These are phyloP conservation scores for Ogataea paraovalis DNA, from an alignment of 805 yeast species.

Conservation along the genomic window DNA sequence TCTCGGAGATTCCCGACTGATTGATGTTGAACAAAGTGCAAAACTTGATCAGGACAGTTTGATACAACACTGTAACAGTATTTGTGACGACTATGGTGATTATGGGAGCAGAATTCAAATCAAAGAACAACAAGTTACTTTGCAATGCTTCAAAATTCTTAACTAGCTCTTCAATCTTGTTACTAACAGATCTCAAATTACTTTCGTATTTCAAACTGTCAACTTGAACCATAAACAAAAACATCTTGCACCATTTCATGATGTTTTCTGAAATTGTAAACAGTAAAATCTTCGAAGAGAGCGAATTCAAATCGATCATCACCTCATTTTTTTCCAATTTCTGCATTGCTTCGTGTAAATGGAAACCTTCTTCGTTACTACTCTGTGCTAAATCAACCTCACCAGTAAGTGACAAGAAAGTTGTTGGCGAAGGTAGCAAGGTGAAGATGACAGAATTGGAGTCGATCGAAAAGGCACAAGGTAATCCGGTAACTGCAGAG, in stretches of 20 bases:
- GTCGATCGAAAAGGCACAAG: conserved; percentile 28
- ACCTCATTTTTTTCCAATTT: conserved; percentile 27
- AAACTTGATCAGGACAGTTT: conserved; percentile 25
- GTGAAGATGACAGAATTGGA: conserved; percentile 26
- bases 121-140: conserved; percentile 26
- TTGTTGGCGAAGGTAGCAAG: conserved; percentile 29
- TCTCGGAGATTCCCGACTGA: conserved; percentile 2
- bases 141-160: conserved; percentile 26
- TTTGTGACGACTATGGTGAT: conserved; percentile 24
- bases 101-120: conserved; percentile 22
- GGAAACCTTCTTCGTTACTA: conserved; percentile 11
- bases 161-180: conserved; percentile 26
- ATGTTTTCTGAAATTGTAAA: conserved; percentile 30
- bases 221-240: conserved; percentile 26
- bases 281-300: conserved; percentile 24
- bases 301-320: conserved; percentile 24
- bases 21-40: conserved; percentile 20
- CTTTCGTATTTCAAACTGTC: conserved; percentile 19
- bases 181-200: conserved; percentile 16
- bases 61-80: conserved; percentile 26
- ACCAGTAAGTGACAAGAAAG: conserved; percentile 14
- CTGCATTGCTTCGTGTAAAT: conserved; percentile 29
- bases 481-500: conserved; percentile 29
- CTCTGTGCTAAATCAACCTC: not conserved
- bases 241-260: conserved; percentile 31